Base-by-base conservation (phyloP, 192 early-diverging fungal genomes). In the Kickxella alabastrina region DNA sequence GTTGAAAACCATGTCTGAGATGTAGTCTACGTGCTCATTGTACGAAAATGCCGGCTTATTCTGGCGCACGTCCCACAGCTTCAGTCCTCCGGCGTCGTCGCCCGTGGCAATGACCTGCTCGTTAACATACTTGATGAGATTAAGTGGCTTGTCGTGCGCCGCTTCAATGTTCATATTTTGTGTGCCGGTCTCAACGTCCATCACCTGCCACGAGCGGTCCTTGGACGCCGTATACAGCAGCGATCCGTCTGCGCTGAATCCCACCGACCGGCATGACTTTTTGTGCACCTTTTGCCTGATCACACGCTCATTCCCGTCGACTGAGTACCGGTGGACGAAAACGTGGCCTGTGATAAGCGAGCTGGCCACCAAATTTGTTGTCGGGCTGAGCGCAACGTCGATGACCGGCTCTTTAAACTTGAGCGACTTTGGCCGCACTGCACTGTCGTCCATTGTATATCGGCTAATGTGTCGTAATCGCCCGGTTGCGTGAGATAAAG, bases 61-160 rank as follows among this genome's bases (percentile, higher is more conserved):
- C 50, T 84, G 77, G 49, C 93, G 79, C 31, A 80, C 77, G 63
- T 99, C 96, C 96, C 96, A 99, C 49, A 98, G 74, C 83, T 62
- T 73, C 14, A 99, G 87, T 26, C 79, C 66, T 14, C 97, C 97
- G 0, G 64, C 76, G 66, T 99, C 97, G 57, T 98, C 97, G 12
- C 93, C 97, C 1, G 97, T 91, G 0, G 91, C 93, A 6, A 99
- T 39, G 10, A 90, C 78, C 47, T 81, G 77, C 48, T 91, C 85
- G 57, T 82, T 83, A 37, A 99, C 54, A 10, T 79, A 54, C 9
- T 77, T 69, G 25, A 99, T 57, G 10, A 81, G 35, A 65, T 98
- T 95, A 35, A 98, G 69, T 9, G 95, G 83, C 50, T 69, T 70
- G 3, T 83, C 84, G 64, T 99, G 97, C 2, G 97, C 95, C 6